These are phyloP conservation scores for Triticum urartu DNA, from an alignment of 176 grass and related monocot species.

Conservation along the genomic window DNA sequence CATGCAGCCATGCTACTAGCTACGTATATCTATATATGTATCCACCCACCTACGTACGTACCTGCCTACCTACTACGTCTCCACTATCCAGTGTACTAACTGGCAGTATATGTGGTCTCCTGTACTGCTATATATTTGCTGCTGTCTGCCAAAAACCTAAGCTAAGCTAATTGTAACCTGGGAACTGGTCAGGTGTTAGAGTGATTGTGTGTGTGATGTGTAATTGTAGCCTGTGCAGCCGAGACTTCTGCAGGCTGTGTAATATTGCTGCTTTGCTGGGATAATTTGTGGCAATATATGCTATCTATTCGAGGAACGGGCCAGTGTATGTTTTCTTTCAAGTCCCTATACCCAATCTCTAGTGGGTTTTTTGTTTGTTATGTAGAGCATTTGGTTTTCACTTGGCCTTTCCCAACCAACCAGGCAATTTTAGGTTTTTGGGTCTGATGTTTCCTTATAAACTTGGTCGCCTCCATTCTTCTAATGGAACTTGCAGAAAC, in stretches of 20 bases:
- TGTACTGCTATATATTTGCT: not conserved
- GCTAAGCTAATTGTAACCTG: slow-evolving; percentile 36
- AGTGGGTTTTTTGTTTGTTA: not conserved
- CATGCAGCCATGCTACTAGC: slow-evolving; percentile 47
- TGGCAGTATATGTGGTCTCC: slow-evolving; percentile 25
- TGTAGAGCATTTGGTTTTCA: not conserved
- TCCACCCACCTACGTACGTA: not conserved
- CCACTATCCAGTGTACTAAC: slow-evolving; percentile 3
- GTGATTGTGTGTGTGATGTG: slow-evolving; percentile 16
- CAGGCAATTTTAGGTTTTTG: not conserved
- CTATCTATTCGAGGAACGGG: not conserved
- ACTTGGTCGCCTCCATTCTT: not conserved
- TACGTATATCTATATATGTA: not conserved
- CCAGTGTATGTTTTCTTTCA: not conserved
- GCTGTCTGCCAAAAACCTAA: slow-evolving; percentile 20
- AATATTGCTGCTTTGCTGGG: slow-evolving; percentile 18
- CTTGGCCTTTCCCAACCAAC: not conserved
- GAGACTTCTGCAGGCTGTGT: slow-evolving; percentile 7
- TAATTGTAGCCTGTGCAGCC: slow-evolving; percentile 25
- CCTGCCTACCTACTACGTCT: slow-evolving; percentile 2
- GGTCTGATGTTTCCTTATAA: not conserved
- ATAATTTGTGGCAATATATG: slow-evolving; percentile 33
- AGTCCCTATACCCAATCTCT: not conserved
- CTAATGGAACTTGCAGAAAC: not conserved
- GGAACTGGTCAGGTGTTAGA: slow-evolving; percentile 24